Conservation (phyloP, 192 early-diverging fungal species). For the Podila epigama region DNA sequence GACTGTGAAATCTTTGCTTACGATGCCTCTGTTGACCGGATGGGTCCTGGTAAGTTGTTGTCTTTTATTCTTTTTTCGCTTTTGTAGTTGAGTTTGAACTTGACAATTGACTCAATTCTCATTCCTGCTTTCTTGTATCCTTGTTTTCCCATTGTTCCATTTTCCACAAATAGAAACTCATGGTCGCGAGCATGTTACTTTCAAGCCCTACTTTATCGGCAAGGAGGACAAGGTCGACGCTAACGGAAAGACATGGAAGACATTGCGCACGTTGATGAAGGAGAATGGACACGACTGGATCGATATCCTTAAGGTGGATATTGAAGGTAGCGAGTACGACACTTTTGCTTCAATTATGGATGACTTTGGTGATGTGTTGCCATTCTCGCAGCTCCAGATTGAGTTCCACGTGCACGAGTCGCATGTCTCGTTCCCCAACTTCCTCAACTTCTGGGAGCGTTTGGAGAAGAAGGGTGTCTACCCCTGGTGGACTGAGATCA, state of each 20-base stretch:
- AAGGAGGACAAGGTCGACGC: slow-evolving; percentile 6
- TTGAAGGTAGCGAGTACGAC: slow-evolving; percentile 30
- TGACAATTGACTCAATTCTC: neutral
- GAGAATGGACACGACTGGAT: slow-evolving; percentile 50
- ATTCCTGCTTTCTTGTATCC: neutral
- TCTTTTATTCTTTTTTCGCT: neutral
- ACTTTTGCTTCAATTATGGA: slow-evolving; percentile 42
- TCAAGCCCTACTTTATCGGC: slow-evolving; percentile 39
- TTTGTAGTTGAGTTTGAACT: too few relatives aligned
- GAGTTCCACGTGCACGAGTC: slow-evolving; percentile 22
- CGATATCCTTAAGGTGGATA: slow-evolving; percentile 47
- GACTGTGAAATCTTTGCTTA: slow-evolving; percentile 43
- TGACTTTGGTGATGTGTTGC: slow-evolving; percentile 36
- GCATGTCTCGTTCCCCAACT: slow-evolving; percentile 6
- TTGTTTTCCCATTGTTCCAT: neutral
- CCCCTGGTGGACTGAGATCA: slow-evolving; percentile 36
- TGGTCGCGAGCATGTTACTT: slow-evolving; percentile 11
- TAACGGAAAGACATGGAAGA: slow-evolving; percentile 10
- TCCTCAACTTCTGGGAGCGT: slow-evolving; percentile 38
- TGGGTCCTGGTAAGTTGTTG: slow-evolving; percentile 15
- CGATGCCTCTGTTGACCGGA: slow-evolving; percentile 25
- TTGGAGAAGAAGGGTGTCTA: slow-evolving; percentile 32
- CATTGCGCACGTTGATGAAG: slow-evolving; percentile 28
- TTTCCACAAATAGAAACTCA: slow-evolving; percentile 17
- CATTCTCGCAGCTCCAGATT: slow-evolving; percentile 38